phyloP scores from a whole-genome alignment of 2,329 filamentous ascomycete species.

The Sporothrix pseudoabietina region DNA sequence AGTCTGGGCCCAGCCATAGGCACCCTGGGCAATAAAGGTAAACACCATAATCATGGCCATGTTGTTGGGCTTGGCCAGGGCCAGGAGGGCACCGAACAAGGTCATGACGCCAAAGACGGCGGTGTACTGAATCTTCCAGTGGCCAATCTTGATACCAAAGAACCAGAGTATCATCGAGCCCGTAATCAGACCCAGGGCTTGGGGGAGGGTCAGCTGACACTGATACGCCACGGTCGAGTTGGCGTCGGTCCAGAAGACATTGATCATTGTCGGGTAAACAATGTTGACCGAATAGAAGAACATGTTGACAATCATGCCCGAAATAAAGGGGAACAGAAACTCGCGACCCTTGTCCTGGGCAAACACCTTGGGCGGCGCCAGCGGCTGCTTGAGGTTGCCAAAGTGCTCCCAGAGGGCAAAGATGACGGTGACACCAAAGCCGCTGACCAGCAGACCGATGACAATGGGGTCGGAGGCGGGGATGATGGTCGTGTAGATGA shows the following conservation, averaged over 20 bases:
- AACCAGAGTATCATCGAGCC: slow-evolving; percentile 47
- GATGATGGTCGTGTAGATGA: slow-evolving; percentile 45
- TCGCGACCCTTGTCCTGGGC: slow-evolving; percentile 46
- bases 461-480: slow-evolving; percentile 42
- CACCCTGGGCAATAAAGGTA: slow-evolving; percentile 48
- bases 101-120: slow-evolving; percentile 49
- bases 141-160: slow-evolving; percentile 46
- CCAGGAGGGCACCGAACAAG: slow-evolving; percentile 49
- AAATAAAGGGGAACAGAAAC: slow-evolving; percentile 26
- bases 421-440: slow-evolving; percentile 41
- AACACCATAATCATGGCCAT: slow-evolving; percentile 52
- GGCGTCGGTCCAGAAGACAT: slow-evolving; percentile 25
- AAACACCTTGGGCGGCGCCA: slow-evolving; percentile 51
- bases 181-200: slow-evolving; percentile 48
- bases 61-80: slow-evolving; percentile 46
- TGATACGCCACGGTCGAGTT: slow-evolving; percentile 3
- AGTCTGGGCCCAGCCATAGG: slow-evolving; percentile 51
- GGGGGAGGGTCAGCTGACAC: slow-evolving; percentile 44
- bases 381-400: slow-evolving; percentile 42
- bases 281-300: slow-evolving; percentile 30
- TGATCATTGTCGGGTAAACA: slow-evolving; percentile 48
- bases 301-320: slow-evolving; percentile 25
- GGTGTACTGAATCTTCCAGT: slow-evolving; percentile 51
- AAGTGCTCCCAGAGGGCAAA: slow-evolving; percentile 47
- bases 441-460: slow-evolving; percentile 42